Conservation (phyloP, 352 stramenopile species). For the Phytophthora nicotianae region DNA sequence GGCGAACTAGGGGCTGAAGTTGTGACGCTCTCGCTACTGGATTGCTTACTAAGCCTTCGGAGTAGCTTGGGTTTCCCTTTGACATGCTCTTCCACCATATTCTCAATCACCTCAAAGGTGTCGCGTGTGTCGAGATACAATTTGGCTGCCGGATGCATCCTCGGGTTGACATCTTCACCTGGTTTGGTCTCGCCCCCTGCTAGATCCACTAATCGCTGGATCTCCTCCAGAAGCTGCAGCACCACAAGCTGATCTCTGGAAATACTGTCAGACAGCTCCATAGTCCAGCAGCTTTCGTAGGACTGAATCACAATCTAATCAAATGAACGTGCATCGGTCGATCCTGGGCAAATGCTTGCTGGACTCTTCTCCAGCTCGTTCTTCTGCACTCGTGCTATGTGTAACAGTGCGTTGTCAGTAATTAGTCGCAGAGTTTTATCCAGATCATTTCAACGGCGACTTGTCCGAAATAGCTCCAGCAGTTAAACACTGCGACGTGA, state of each 20-base stretch:
- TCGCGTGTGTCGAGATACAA: conserved; percentile 80
- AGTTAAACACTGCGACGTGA: background rate
- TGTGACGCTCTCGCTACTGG: conserved; percentile 14
- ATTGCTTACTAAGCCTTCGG: conserved; percentile 57
- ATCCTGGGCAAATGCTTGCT: conserved; percentile 2
- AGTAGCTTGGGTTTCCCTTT: conserved; percentile 53
- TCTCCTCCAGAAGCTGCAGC: conserved; percentile 75
- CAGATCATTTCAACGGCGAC: too few relatives aligned
- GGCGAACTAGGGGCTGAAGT: background rate
- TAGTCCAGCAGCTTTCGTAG: conserved; percentile 12
- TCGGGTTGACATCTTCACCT: conserved; percentile 33
- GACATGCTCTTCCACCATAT: conserved; percentile 51
- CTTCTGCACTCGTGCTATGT: background rate
- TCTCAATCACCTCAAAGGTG: conserved; percentile 71
- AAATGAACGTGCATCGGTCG: conserved; percentile 22
- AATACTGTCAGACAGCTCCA: conserved; percentile 7
- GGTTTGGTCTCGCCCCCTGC: conserved; percentile 20
- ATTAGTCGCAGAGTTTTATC: too few relatives aligned
- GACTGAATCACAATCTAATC: conserved; percentile 2
- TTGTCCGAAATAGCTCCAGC: background rate
- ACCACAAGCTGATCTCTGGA: conserved; percentile 63
- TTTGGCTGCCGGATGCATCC: conserved; percentile 65
- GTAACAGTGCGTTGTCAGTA: too few relatives aligned
- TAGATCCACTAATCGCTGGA: conserved; percentile 47
- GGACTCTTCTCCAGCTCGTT: background rate